These are phyloP conservation scores for Boletus edulis DNA, from an alignment of 768 basidiomycete genomes.

Conservation along the genomic window DNA sequence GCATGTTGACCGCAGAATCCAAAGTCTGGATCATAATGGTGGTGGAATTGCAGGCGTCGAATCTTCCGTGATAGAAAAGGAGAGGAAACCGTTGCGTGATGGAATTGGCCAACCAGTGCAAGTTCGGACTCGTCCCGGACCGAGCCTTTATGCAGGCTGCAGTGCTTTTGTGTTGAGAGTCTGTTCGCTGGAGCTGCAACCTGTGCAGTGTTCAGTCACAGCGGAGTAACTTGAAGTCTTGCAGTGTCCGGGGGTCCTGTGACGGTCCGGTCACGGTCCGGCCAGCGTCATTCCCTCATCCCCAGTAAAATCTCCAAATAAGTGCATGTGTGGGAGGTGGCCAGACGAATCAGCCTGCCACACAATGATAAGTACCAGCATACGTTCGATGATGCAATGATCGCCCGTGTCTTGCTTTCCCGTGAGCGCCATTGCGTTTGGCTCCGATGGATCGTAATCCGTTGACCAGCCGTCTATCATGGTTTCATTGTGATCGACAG, in stretches of 20 bases:
- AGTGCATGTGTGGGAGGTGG: too few relatives aligned
- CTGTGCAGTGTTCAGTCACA: constrained; percentile 1
- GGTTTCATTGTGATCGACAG: too few relatives aligned
- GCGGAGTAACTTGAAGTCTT: background rate
- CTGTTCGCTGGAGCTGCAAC: background rate
- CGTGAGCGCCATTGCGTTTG: background rate
- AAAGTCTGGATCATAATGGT: constrained; percentile 17
- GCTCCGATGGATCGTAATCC: background rate
- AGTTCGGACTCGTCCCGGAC: background rate
- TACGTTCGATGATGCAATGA: too few relatives aligned
- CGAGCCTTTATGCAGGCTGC: background rate
- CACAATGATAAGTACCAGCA: too few relatives aligned
- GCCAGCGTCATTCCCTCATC: too few relatives aligned
- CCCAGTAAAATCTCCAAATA: too few relatives aligned
- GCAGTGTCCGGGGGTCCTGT: constrained; percentile 15
- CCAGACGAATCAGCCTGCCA: too few relatives aligned
- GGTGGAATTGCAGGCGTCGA: constrained; percentile 5
- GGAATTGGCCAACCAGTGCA: background rate
- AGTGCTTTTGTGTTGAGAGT: background rate
- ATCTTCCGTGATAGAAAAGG: background rate
- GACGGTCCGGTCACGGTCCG: too few relatives aligned
- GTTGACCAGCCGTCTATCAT: too few relatives aligned
- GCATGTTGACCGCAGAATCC: constrained; percentile 16
- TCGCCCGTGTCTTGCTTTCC: too few relatives aligned
- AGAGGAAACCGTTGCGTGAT: background rate